Conservation (phyloP, 208 protist genomes). For the Naegleria lovaniensis region DNA sequence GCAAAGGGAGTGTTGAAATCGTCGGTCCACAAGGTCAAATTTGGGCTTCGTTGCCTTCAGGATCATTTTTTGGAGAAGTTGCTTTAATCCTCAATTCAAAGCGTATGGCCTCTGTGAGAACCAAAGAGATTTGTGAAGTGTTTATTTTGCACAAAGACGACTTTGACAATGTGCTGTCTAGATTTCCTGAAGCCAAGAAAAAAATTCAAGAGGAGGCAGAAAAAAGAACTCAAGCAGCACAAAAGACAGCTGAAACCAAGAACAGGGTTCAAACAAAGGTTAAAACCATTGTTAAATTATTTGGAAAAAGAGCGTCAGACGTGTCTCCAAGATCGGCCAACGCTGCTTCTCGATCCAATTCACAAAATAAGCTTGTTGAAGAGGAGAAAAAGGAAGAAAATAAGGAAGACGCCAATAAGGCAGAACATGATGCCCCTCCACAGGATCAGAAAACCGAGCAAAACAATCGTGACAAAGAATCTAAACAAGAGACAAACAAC, state of each 20-base stretch:
- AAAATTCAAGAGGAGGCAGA: conserved; percentile 3
- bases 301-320: neutral
- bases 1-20: conserved; percentile 28
- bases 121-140: conserved; percentile 37
- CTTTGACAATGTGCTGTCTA: conserved; percentile 31
- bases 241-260: neutral
- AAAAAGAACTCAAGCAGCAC: neutral
- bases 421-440: neutral
- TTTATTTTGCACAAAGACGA: conserved; percentile 33
- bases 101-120: conserved; percentile 37
- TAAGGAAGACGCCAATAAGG: neutral
- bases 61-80: conserved; percentile 43
- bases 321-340: neutral
- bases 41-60: neutral
- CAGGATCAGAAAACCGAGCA: neutral
- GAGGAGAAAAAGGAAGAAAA: neutral
- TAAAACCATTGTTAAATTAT: neutral
- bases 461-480: neutral
- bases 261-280: neutral
- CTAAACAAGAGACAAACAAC: no score
- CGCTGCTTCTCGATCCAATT: neutral
- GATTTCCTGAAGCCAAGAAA: neutral
- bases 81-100: conserved; percentile 34
- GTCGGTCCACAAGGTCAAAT: conserved; percentile 6
- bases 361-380: neutral